These are phyloP conservation scores for Bonia amplexicaulis DNA, from an alignment of 176 grass and related monocot species.

Conservation along the genomic window DNA sequence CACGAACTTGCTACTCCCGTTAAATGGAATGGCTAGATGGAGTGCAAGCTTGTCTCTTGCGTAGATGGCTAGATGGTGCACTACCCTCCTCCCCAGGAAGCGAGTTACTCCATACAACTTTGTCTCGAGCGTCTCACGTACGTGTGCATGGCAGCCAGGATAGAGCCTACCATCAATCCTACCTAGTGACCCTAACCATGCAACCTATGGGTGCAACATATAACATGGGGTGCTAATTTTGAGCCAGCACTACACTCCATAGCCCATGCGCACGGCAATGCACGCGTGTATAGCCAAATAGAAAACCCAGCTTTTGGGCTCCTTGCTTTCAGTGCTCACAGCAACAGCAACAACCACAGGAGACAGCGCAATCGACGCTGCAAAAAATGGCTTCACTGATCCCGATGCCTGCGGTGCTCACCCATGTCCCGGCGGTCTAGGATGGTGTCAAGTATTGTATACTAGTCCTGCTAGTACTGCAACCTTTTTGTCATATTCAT, in stretches of 20 bases:
- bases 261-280: not conserved
- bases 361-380: not conserved
- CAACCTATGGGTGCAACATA: slow-evolving; percentile 9
- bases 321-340: slow-evolving; percentile 30
- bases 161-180: not conserved
- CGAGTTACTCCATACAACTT: not conserved
- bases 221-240: slow-evolving; percentile 13
- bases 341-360: not conserved
- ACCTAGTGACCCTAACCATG: not conserved
- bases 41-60: not conserved
- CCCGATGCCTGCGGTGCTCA: slow-evolving; percentile 5
- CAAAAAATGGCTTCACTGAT: not conserved
- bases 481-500: not conserved
- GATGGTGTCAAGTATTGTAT: not conserved
- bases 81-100: not conserved
- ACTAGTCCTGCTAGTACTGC: not conserved
- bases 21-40: not conserved
- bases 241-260: not conserved
- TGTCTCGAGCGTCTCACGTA: not conserved
- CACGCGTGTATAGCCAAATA: not conserved
- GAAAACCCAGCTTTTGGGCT: not conserved
- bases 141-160: too few relatives aligned
- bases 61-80: too few relatives aligned
- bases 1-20: not conserved
- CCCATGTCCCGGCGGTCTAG: not conserved